phyloP scores from a whole-genome alignment of 495 filamentous ascomycete genomes.

The Cladorrhinum samala region DNA sequence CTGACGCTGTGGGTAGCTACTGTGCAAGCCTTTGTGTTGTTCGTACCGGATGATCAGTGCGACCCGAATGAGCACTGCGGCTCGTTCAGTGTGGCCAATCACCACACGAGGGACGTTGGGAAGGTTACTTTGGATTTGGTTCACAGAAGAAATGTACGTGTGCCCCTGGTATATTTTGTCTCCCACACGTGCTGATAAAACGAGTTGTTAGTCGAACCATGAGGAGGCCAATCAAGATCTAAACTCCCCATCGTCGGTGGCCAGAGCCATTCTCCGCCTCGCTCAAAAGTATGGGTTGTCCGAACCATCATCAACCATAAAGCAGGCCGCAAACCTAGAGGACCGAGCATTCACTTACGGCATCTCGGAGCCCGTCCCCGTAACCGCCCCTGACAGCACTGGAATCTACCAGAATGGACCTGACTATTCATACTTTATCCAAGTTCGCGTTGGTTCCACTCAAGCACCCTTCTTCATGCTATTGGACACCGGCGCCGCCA shows the following conservation, averaged over 20 bases:
- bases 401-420: constrained; percentile 68
- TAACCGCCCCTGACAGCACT: constrained; percentile 51
- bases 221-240: constrained; percentile 5
- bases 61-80: constrained; percentile 15
- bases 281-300: constrained; percentile 18
- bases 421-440: constrained; percentile 72
- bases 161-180: background rate
- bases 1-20: constrained; percentile 37
- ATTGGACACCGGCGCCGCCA: constrained; percentile 71
- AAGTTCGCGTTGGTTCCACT: constrained; percentile 60
- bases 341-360: constrained; percentile 46
- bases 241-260: constrained; percentile 6
- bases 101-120: background rate
- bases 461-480: constrained; percentile 63
- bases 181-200: constrained; percentile 7
- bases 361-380: constrained; percentile 49
- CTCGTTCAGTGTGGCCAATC: background rate
- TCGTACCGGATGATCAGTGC: constrained; percentile 19
- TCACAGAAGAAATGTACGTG: background rate
- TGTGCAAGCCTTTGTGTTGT: constrained; percentile 34
- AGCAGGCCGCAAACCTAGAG: constrained; percentile 11
- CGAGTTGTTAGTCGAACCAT: constrained; percentile 3
- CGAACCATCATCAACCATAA: background rate
- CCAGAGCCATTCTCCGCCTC: constrained; percentile 13
- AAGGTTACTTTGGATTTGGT: background rate